phyloP scores from a whole-genome alignment of 371 early-diverging fungal genomes.

The Lichtheimia ramosa region DNA sequence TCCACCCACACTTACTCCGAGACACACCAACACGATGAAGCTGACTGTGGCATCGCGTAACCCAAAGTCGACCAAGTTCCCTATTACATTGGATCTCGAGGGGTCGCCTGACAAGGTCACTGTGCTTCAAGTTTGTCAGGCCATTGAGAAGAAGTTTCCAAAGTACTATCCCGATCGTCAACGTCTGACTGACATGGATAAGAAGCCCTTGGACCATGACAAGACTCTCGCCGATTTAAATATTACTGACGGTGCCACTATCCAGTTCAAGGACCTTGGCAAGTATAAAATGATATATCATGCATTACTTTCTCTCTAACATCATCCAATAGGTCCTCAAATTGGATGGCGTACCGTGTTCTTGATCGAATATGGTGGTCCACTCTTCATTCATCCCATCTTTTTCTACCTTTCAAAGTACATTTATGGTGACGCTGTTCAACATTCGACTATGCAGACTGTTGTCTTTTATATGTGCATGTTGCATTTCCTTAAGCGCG shows the following conservation, averaged over 20 bases:
- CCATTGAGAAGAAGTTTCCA: slow-evolving; percentile 61
- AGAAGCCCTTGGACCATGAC: slow-evolving; percentile 53
- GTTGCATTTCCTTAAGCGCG: slow-evolving; percentile 91
- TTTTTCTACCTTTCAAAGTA: slow-evolving; percentile 71
- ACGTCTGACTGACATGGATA: slow-evolving; percentile 68
- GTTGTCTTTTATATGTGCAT: slow-evolving; percentile 69
- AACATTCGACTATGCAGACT: slow-evolving; percentile 71
- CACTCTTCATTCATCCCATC: slow-evolving; percentile 84
- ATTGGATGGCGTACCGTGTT: slow-evolving; percentile 95
- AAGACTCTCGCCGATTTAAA: slow-evolving; percentile 60
- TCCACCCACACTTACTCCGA: no score
- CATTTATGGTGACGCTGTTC: slow-evolving; percentile 68
- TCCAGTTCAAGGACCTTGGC: slow-evolving; percentile 87
- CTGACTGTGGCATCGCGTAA: slow-evolving; percentile 44
- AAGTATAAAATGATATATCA: slow-evolving; percentile 5
- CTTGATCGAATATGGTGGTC: slow-evolving; percentile 92
- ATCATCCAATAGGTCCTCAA: slow-evolving; percentile 75
- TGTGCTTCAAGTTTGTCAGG: slow-evolving; percentile 63
- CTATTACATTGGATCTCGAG: slow-evolving; percentile 62
- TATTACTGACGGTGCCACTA: slow-evolving; percentile 60
- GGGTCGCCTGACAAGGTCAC: slow-evolving; percentile 53
- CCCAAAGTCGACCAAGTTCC: slow-evolving; percentile 50
- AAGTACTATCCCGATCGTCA: slow-evolving; percentile 75
- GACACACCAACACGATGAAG: slow-evolving; percentile 28
- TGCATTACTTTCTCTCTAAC: background rate